phyloP scores from a whole-genome alignment of 768 basidiomycete species.

The Mycena filopes region DNA sequence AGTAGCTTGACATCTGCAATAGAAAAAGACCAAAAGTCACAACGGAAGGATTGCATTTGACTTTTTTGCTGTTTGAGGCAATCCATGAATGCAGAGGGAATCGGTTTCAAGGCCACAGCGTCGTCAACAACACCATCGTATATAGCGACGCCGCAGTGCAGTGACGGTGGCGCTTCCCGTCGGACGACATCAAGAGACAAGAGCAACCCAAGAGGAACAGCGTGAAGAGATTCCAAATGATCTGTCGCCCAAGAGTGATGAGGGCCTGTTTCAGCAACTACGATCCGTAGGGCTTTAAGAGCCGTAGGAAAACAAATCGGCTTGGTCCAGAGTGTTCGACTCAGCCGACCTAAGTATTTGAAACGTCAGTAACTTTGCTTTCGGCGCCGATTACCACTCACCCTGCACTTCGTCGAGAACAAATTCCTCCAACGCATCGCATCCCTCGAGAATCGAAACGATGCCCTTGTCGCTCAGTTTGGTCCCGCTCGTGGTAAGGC shows the following conservation, averaged over 20 bases:
- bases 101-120: constrained; percentile 39
- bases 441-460: constrained; percentile 45
- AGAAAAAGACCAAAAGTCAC: constrained; percentile 52
- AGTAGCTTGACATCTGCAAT: constrained; percentile 45
- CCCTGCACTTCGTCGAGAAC: constrained; percentile 51
- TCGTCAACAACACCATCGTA: constrained; percentile 41
- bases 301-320: constrained; percentile 36
- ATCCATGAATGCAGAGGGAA: constrained; percentile 46
- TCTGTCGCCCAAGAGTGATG: constrained; percentile 54
- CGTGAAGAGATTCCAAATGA: constrained; percentile 47
- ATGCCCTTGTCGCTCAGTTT: constrained; percentile 50
- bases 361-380: constrained; percentile 2
- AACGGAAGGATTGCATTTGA: constrained; percentile 43
- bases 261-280: constrained; percentile 44
- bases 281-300: constrained; percentile 41
- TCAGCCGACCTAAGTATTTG: constrained; percentile 43
- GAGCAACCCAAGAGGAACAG: constrained; percentile 41
- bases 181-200: constrained; percentile 42
- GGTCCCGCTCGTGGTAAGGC: constrained; percentile 48
- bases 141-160: constrained; percentile 31
- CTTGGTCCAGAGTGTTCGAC: constrained; percentile 49
- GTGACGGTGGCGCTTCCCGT: constrained; percentile 34
- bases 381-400: constrained; percentile 21
- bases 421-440: constrained; percentile 46
- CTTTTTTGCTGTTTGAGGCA: constrained; percentile 37